Percentiles rank a stretch among this genome's conserved stretches.
Conservation (phyloP, 139 green algal genomes). For the Chlorella vulgaris region DNA sequence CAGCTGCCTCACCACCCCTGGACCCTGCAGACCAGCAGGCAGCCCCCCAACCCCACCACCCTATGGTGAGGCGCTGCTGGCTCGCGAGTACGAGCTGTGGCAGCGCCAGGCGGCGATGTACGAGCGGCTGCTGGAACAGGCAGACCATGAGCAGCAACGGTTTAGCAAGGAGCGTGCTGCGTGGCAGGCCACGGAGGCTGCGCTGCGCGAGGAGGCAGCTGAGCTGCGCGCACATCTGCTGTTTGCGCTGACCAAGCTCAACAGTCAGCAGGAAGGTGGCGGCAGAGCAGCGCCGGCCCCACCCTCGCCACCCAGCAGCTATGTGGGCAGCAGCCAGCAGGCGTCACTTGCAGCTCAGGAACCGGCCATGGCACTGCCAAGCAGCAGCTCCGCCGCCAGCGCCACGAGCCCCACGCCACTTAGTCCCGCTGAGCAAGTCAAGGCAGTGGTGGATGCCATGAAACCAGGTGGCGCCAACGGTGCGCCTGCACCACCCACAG, state of each 20-base stretch:
- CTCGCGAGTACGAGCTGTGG: conserved; percentile 46
- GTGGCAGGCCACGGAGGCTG: conserved; percentile 24
- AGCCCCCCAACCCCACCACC: neutral
- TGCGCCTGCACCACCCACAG: neutral
- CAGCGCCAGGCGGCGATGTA: conserved; percentile 37
- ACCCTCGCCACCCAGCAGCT: neutral
- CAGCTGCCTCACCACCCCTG: too few relatives aligned
- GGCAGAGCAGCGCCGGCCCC: neutral
- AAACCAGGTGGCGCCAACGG: conserved; percentile 10
- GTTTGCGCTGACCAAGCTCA: conserved; percentile 17
- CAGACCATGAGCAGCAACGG: conserved; percentile 2
- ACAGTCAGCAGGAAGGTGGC: neutral
- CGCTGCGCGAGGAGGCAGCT: conserved; percentile 27
- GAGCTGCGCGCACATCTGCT: conserved; percentile 41
- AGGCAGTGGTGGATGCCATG: conserved; percentile 20
- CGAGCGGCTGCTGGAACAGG: conserved; percentile 22
- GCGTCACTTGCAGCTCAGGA: neutral
- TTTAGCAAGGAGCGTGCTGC: conserved; percentile 20
- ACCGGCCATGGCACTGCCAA: neutral
- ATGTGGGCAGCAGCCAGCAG: conserved; percentile 4
- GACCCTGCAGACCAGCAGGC: neutral
- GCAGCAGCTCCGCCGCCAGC: neutral
- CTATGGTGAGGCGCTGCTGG: conserved; percentile 27
- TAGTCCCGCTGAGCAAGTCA: conserved; percentile 19
- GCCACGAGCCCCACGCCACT: neutral